phyloP scores from a whole-genome alignment of 768 basidiomycete species.

The Peribolospora baueri region DNA sequence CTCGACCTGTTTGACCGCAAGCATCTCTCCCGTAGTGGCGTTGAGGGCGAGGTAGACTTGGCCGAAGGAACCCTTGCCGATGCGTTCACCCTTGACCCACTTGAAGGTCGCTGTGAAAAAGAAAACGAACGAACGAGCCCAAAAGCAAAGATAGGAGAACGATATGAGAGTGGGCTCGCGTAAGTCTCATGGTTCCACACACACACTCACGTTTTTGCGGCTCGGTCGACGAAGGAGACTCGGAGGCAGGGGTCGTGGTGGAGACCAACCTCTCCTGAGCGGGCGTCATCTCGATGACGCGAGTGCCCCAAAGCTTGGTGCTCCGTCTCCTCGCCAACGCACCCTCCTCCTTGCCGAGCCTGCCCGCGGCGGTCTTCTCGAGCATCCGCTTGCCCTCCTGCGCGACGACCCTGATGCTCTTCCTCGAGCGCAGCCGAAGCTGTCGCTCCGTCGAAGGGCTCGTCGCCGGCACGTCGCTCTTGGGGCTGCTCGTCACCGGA shows the following conservation, averaged over 20 bases:
- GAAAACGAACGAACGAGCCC: background rate
- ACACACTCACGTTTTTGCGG: constrained; percentile 36
- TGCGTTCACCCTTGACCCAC: constrained; percentile 93
- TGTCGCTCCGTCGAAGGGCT: background rate
- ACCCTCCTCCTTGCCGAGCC: constrained; percentile 19
- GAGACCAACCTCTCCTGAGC: constrained; percentile 30
- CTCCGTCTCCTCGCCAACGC: constrained; percentile 49
- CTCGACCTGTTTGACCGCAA: constrained; percentile 97
- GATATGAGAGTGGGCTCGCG: background rate
- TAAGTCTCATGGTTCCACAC: constrained; percentile 10
- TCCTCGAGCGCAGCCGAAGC: constrained; percentile 35
- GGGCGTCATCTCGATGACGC: constrained; percentile 75
- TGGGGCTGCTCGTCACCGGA: background rate
- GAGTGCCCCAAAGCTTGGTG: constrained; percentile 87
- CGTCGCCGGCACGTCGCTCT: background rate
- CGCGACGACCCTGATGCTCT: constrained; percentile 79
- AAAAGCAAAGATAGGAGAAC: background rate
- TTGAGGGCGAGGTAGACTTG: constrained; percentile 89
- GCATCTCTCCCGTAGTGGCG: constrained; percentile 91
- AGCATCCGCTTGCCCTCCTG: constrained; percentile 59
- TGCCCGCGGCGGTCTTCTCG: constrained; percentile 34
- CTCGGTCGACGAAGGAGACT: constrained; percentile 31
- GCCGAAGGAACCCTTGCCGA: constrained; percentile 91
- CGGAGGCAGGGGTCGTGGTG: constrained; percentile 26
- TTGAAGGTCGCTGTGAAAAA: constrained; percentile 43